phyloP scores from a whole-genome alignment of 2,329 filamentous ascomycete genomes.

The Hymenotorrendiella dingleyae region DNA sequence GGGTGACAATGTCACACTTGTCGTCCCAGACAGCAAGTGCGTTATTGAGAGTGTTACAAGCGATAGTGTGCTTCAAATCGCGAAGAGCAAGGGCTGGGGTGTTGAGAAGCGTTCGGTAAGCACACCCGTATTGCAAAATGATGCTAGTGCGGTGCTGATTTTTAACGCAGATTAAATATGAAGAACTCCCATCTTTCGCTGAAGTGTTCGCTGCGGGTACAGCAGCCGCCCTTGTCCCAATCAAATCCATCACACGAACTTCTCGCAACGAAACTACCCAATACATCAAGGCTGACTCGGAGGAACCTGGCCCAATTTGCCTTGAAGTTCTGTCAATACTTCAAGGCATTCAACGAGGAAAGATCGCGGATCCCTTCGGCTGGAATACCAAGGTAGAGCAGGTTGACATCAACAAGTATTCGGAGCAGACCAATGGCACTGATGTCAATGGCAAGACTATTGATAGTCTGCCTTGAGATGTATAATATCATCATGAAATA shows the following conservation, averaged over 20 bases:
- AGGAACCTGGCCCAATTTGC: conserved; percentile 70
- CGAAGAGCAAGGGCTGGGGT: conserved; percentile 71
- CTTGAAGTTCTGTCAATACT: conserved; percentile 67
- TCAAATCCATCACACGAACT: conserved; percentile 78
- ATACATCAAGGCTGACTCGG: conserved; percentile 48
- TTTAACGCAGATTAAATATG: conserved; percentile 54
- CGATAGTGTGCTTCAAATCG: conserved; percentile 72
- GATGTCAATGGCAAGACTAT: conserved; percentile 16
- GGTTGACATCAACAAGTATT: conserved; percentile 25
- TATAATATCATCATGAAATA: too few relatives aligned
- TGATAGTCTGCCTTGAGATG: conserved; percentile 14
- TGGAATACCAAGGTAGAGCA: conserved; percentile 29
- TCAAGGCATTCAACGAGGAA: conserved; percentile 81
- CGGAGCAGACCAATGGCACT: conserved; percentile 19
- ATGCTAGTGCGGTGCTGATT: conserved; percentile 1
- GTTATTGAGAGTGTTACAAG: conserved; percentile 86
- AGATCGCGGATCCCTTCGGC: conserved; percentile 56
- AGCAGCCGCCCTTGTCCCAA: conserved; percentile 84
- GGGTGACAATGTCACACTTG: conserved; percentile 40
- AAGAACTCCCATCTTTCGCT: conserved; percentile 51
- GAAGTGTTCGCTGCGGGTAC: conserved; percentile 93
- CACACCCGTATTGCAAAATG: conserved; percentile 9
- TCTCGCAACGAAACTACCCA: conserved; percentile 44
- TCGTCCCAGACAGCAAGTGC: conserved; percentile 81
- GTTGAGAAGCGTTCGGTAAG: conserved; percentile 68